Evolutionary conservation across 768 basidiomycete genomes (phyloP), one percentile per base, ranked within the genome.

Genomic region (Tylopilus plumbeoviolaceoides): DNA sequence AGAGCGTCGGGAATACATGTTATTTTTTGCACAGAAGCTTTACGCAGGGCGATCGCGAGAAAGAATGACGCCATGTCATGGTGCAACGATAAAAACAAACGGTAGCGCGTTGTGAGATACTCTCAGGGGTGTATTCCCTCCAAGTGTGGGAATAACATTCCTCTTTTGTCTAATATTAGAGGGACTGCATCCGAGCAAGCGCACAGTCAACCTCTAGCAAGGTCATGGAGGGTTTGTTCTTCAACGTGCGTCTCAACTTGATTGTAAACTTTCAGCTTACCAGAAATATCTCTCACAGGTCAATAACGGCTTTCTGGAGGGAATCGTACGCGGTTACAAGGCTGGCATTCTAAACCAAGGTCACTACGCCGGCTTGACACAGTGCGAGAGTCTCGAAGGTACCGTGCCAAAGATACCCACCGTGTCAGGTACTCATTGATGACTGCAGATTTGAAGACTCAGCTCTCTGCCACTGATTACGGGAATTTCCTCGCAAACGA

Each of bases 361-460:
- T 62, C 91, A 95, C 68, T 99, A 98, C 71, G 78, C 84, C 65
- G 98, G 92, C 72, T 73, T 99, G 68, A 89, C 89, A 5, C 97
- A 99, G 72, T 98, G 97, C 80, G 97, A 99, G 73, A 91, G 84
- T 25, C 80, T 98, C 28, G 97, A 98, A 77, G 95, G 95, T 92
- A 60, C 49, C 76, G 59, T 20, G 21, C 25, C 45, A 10, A 20
- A 47, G 28, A 15, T 33, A 11, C 47, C 7, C 39, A 8, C n/a
- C 4, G 45, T 42, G 18, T 3, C 21, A 20, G 5, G 44, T 31
- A 27, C 44, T 65, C 36, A 60, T 41, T 8, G 31, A 42, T 21
- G 25, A 27, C 36, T 38, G n/a, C 62, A 98, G 97, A 99, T 73
- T 85, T 99, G 71, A 81, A 91, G 57, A 94, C 97, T 43, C 97